A percentile compares a stretch with the other conserved stretches of the same genome.
phyloP scores from a whole-genome alignment of 2,329 filamentous ascomycete species.

The Colletotrichum cuscutae region DNA sequence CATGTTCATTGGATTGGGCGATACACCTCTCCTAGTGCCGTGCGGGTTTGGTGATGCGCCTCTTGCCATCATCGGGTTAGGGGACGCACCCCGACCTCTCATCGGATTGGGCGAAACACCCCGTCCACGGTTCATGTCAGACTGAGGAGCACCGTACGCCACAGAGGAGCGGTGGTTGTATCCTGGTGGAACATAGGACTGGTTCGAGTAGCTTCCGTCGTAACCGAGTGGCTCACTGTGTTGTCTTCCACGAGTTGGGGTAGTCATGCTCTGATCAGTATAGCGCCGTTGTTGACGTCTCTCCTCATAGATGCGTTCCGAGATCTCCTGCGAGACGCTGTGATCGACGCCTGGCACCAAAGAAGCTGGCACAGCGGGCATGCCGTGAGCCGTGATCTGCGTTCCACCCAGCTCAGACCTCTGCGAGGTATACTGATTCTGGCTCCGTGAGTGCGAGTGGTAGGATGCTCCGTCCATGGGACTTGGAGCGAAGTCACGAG shows the following conservation, averaged over 20 bases:
- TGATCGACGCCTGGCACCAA: constrained; percentile 72
- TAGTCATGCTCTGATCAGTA: constrained; percentile 50
- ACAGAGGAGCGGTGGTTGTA: constrained; percentile 55
- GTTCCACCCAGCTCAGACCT: constrained; percentile 50
- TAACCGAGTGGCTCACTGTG: constrained; percentile 41
- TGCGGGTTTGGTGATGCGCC: constrained; percentile 38
- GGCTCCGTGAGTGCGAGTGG: constrained; percentile 41
- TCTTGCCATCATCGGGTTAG: constrained; percentile 56
- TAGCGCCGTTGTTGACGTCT: constrained; percentile 59
- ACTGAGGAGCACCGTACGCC: constrained; percentile 48
- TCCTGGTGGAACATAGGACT: constrained; percentile 50
- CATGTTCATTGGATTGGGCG: constrained; percentile 53
- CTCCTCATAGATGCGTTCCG: constrained; percentile 67
- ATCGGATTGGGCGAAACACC: constrained; percentile 53
- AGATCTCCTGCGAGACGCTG: constrained; percentile 64
- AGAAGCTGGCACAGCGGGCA: constrained; percentile 64
- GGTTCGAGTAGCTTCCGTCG: constrained; percentile 38
- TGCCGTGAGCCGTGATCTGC: constrained; percentile 49
- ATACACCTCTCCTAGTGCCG: constrained; percentile 50
- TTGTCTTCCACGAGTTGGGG: constrained; percentile 54
- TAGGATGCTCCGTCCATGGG: constrained; percentile 43
- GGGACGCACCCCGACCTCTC: constrained; percentile 18
- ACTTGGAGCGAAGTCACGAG: constrained; percentile 48
- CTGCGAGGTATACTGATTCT: constrained; percentile 44
- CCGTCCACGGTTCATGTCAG: constrained; percentile 40